These are phyloP conservation scores for Cercospora sp. DNA, from an alignment of 2,329 filamentous ascomycete genomes.

Conservation along the genomic window DNA sequence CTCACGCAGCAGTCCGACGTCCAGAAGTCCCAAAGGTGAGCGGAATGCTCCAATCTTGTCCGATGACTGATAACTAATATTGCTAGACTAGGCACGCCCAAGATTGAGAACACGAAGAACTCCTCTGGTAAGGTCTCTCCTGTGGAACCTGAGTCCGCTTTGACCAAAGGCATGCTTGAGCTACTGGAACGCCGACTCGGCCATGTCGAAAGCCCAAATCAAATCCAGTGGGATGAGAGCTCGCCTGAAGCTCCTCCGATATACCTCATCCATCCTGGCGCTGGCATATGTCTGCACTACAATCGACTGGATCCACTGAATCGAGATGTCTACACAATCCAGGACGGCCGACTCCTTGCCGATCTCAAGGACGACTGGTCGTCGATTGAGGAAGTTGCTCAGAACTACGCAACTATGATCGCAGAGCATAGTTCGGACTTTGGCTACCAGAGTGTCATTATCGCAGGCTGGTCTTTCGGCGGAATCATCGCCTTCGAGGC, in stretches of 20 bases:
- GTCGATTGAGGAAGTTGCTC: constrained; percentile 12
- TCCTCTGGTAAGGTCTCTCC: not conserved
- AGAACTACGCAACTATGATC: constrained; percentile 7
- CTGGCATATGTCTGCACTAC: constrained; percentile 14
- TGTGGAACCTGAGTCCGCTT: not conserved
- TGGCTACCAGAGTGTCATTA: not conserved
- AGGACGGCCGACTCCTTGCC: constrained; percentile 6
- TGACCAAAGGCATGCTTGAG: constrained; percentile 8
- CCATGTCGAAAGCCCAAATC: constrained; percentile 1
- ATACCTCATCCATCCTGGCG: constrained; percentile 16
- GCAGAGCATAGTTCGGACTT: not conserved
- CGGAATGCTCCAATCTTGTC: not conserved
- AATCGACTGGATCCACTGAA: not conserved
- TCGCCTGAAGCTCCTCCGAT: not conserved
- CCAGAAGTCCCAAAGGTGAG: not conserved
- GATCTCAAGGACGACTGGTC: constrained; percentile 16
- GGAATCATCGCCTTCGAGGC: constrained; percentile 18
- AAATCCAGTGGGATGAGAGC: constrained; percentile 5
- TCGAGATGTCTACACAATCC: constrained; percentile 12
- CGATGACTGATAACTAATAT: not conserved
- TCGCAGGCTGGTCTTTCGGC: constrained; percentile 18
- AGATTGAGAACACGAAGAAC: not conserved
- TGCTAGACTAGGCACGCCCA: not conserved
- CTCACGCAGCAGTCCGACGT: not conserved
- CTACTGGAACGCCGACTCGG: constrained; percentile 7